A percentile compares a stretch with the other conserved stretches of the same genome.
These are phyloP conservation scores for Panaeolus papilionaceus DNA, from an alignment of 768 basidiomycete genomes.

Conservation along the genomic window DNA sequence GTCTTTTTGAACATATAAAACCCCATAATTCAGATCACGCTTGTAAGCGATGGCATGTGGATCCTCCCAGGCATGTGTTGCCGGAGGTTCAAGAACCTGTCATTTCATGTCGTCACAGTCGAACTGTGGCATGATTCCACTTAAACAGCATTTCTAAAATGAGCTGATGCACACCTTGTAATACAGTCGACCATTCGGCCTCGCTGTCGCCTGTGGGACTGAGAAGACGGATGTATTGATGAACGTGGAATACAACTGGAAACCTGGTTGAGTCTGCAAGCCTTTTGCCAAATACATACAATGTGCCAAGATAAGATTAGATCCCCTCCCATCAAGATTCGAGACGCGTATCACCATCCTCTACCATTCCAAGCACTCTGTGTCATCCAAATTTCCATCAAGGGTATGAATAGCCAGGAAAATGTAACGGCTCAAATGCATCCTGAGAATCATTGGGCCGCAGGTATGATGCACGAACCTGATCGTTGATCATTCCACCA, in stretches of 20 bases:
- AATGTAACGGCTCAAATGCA: too few species aligned
- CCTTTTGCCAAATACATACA: too few species aligned
- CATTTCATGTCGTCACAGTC: neutral
- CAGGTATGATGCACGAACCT: too few species aligned
- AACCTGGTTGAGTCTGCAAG: too few species aligned
- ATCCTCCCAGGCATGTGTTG: neutral
- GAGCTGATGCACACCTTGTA: neutral
- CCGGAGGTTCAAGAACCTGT: neutral
- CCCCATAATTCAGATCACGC: neutral
- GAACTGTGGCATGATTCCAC: neutral
- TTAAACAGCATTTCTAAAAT: neutral
- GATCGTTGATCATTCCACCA: too few species aligned
- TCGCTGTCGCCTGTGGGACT: neutral
- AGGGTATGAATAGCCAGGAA: too few species aligned
- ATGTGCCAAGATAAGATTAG: too few species aligned
- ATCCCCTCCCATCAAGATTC: too few species aligned
- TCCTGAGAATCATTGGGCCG: too few species aligned
- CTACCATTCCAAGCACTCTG: too few species aligned
- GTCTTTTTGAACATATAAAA: neutral
- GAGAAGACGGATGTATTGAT: neutral
- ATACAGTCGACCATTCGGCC: neutral
- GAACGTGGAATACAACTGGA: neutral
- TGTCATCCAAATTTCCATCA: too few species aligned
- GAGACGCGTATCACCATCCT: too few species aligned
- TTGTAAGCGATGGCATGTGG: slow-evolving; percentile 5